phyloP scores from a whole-genome alignment of 2,329 filamentous ascomycete genomes.

The Pseudodiploospora longispora region DNA sequence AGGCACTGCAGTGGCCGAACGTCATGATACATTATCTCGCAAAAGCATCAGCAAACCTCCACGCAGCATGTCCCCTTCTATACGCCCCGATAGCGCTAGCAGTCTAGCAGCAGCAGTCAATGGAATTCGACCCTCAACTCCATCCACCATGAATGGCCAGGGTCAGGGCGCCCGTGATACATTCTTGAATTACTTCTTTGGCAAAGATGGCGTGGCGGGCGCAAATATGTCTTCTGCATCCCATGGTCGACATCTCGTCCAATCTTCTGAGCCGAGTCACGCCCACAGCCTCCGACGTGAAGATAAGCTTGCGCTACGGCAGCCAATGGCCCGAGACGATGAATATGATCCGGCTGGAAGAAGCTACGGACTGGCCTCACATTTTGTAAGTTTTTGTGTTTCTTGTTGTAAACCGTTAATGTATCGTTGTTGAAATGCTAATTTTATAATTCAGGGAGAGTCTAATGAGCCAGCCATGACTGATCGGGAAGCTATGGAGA shows the following conservation, averaged over 20 bases:
- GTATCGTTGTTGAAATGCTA: slow-evolving; percentile 9
- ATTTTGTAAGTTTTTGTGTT: slow-evolving; percentile 45
- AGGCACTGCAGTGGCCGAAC: slow-evolving; percentile 34
- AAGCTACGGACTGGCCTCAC: slow-evolving; percentile 37
- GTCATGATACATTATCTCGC: slow-evolving; percentile 42
- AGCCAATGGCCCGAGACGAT: slow-evolving; percentile 30
- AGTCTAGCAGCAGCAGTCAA: slow-evolving; percentile 61
- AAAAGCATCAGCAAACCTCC: slow-evolving; percentile 33
- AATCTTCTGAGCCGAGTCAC: slow-evolving; percentile 72
- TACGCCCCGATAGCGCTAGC: slow-evolving; percentile 60
- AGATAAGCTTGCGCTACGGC: slow-evolving; percentile 47
- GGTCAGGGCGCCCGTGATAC: slow-evolving; percentile 67
- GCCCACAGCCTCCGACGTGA: slow-evolving; percentile 75
- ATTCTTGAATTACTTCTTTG: slow-evolving; percentile 98
- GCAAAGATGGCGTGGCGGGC: slow-evolving; percentile 66
- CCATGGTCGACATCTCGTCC: slow-evolving; percentile 60
- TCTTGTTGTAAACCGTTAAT: not conserved
- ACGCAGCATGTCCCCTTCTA: slow-evolving; percentile 76
- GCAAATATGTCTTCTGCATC: slow-evolving; percentile 27
- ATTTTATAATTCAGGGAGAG: slow-evolving; percentile 34
- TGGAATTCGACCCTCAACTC: slow-evolving; percentile 35
- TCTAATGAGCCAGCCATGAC: slow-evolving; percentile 79
- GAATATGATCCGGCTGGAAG: slow-evolving; percentile 34
- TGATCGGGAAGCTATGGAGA: slow-evolving; percentile 93
- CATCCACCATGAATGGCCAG: slow-evolving; percentile 51